Evolutionary conservation across 768 basidiomycete genomes (phyloP), one percentile per base, ranked within the genome.

Genomic region (Phylloporus rhodoxanthus): DNA sequence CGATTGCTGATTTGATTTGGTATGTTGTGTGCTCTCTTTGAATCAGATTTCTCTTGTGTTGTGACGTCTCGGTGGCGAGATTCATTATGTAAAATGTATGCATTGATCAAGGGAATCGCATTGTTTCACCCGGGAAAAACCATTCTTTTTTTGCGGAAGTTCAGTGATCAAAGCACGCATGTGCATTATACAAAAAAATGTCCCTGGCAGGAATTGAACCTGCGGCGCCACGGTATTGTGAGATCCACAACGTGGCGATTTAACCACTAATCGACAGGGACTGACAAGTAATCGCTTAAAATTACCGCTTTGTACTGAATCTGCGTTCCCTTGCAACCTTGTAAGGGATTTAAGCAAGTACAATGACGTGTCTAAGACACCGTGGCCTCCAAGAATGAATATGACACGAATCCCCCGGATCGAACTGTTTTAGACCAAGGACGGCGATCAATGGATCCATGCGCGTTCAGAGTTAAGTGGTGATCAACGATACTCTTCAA

Each of bases 241-340:
- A 55, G 46, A 28, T 62, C 68, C 68, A 69, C 68, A 70, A 69
- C 68, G 66, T 69, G 69, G 60, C 58, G 68, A 69, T 69, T 70
- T 69, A 66, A 70, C 68, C 68, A 69, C 68, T 70, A 69, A 69
- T 69, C 69, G 69, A 69, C 69, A 68, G 56, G 68, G 69, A n/a
- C n/a, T n/a, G n/a, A n/a, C n/a, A n/a, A 70, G 19, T 9, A 4
- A 2, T 23, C 23, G 23, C 6, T 23, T 23, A 5, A 23, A 23
- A 23, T 2, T 23, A 23, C 6, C 23, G 6, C 3, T 23, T 3
- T 23, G 23, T 23, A 23, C 23, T 23, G 23, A 23, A 3, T 23
- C 3, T 5, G 23, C 23, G 23, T 5, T 3, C 23, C 23, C 21
- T 23, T n/a, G n/a, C n/a, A n/a, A n/a, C n/a, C n/a, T n/a, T n/a